These are phyloP conservation scores for Botrytis byssoidea DNA, from an alignment of 2,329 filamentous ascomycete genomes.

Conservation along the genomic window DNA sequence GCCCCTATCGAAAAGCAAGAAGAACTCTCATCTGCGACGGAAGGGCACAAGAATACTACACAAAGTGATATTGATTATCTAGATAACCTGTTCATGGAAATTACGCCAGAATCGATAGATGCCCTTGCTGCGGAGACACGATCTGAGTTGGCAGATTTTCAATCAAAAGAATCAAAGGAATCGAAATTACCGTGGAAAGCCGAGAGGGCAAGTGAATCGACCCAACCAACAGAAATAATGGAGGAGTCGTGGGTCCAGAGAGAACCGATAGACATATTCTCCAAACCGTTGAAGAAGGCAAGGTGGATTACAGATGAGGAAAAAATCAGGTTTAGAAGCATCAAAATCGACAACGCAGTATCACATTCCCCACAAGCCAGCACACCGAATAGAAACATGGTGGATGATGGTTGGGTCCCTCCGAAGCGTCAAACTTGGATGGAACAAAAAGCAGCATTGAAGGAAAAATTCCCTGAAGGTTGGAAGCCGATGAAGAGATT, in stretches of 20 bases:
- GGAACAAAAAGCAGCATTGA: slow-evolving; percentile 70
- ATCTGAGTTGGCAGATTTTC: slow-evolving; percentile 2
- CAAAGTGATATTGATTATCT: background rate
- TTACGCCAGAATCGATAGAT: slow-evolving; percentile 42
- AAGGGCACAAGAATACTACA: background rate
- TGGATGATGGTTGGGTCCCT: slow-evolving; percentile 25
- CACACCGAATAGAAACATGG: slow-evolving; percentile 12
- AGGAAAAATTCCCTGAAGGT: slow-evolving; percentile 74
- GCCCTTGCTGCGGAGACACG: slow-evolving; percentile 31
- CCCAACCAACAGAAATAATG: background rate
- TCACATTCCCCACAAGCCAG: slow-evolving; percentile 15
- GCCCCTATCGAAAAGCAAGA: background rate
- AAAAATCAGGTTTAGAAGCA: slow-evolving; percentile 8
- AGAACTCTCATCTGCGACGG: background rate
- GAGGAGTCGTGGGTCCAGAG: background rate
- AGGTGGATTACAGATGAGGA: slow-evolving; percentile 14
- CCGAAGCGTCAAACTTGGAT: slow-evolving; percentile 60
- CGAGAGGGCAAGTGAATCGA: background rate
- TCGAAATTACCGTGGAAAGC: background rate
- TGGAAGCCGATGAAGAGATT: slow-evolving; percentile 85
- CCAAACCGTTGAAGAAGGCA: background rate
- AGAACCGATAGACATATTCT: slow-evolving; percentile 9
- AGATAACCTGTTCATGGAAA: slow-evolving; percentile 36
- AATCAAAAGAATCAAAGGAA: background rate
- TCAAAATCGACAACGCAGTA: slow-evolving; percentile 21